A percentile compares a stretch with the other conserved stretches of the same genome.
These are phyloP conservation scores for Austroboletus novae-zelandiae DNA, from an alignment of 1,284 basidiomycete species.

Conservation along the genomic window DNA sequence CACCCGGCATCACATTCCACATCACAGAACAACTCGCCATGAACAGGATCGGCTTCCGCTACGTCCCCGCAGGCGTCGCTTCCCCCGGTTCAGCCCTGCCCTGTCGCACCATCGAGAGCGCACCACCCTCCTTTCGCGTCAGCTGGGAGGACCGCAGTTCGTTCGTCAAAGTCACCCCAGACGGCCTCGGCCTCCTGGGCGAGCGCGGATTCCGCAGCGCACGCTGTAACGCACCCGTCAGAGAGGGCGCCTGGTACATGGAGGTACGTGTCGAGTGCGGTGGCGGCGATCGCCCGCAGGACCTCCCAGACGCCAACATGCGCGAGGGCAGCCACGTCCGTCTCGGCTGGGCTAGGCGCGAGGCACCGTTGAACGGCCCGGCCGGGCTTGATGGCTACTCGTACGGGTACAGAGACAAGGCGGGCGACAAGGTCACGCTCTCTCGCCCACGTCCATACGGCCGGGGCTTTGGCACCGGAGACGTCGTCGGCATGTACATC, in stretches of 20 bases:
- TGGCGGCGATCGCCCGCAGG: slow-evolving; percentile 55
- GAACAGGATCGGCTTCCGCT: slow-evolving; percentile 78
- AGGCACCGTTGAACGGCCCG: slow-evolving; percentile 90
- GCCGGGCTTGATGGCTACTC: slow-evolving; percentile 93
- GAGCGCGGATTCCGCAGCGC: slow-evolving; percentile 91
- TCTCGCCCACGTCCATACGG: slow-evolving; percentile 83
- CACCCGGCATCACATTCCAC: slow-evolving; percentile 55
- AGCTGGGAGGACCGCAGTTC: slow-evolving; percentile 88
- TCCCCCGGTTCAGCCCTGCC: slow-evolving; percentile 56
- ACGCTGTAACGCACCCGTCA: slow-evolving; percentile 84
- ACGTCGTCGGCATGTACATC: slow-evolving; percentile 93
- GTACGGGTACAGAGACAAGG: slow-evolving; percentile 89
- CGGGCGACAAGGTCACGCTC: slow-evolving; percentile 87
- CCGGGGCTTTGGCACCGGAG: slow-evolving; percentile 72
- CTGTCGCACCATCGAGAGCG: slow-evolving; percentile 78
- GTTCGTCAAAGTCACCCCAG: slow-evolving; percentile 77
- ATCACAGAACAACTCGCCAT: slow-evolving; percentile 68
- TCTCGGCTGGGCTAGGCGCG: slow-evolving; percentile 89
- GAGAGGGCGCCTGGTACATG: slow-evolving; percentile 93
- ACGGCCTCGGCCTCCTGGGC: slow-evolving; percentile 76
- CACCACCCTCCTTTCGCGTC: slow-evolving; percentile 63
- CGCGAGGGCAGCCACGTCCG: slow-evolving; percentile 81
- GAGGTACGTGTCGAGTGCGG: slow-evolving; percentile 83
- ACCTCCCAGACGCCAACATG: slow-evolving; percentile 43
- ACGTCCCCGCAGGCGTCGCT: slow-evolving; percentile 76